These are phyloP conservation scores for Leptomonas seymouri DNA, from an alignment of 208 protist genomes.

Conservation along the genomic window DNA sequence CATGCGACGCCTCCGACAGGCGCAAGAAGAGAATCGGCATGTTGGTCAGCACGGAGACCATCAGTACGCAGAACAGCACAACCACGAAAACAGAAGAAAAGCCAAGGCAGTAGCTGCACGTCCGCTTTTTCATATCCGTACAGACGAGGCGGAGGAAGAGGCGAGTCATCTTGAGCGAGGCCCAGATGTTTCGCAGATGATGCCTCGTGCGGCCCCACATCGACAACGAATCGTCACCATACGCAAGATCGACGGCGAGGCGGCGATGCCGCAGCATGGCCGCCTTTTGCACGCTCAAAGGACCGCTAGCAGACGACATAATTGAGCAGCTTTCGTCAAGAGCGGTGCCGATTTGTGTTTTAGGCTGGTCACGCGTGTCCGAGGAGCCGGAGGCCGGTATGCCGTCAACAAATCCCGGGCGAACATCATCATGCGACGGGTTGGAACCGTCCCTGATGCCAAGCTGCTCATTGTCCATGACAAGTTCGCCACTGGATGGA, in stretches of 20 bases:
- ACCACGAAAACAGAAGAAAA: constrained; percentile 73
- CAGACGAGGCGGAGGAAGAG: constrained; percentile 50
- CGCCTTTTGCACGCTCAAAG: background rate
- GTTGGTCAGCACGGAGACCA: constrained; percentile 63
- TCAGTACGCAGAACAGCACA: constrained; percentile 62
- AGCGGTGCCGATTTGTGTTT: background rate
- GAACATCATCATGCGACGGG: background rate
- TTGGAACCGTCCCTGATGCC: constrained; percentile 11
- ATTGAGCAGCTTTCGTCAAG: background rate
- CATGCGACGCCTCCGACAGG: constrained; percentile 48
- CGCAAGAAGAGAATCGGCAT: constrained; percentile 73
- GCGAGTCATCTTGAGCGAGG: constrained; percentile 30
- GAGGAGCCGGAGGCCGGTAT: background rate
- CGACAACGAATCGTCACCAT: constrained; percentile 21
- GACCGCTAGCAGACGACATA: background rate
- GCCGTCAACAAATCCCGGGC: background rate
- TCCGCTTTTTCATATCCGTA: constrained; percentile 43
- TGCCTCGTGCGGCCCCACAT: constrained; percentile 5
- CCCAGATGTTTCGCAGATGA: constrained; percentile 28
- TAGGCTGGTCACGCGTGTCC: background rate
- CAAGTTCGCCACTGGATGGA: background rate
- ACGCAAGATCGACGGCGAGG: constrained; percentile 32
- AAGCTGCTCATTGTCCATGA: background rate
- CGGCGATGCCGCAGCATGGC: constrained; percentile 10
- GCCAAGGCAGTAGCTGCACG: constrained; percentile 63